Evolutionary conservation across 805 yeast genomes (phyloP).

Genomic region (Sugiyamaella floridensis): DNA sequence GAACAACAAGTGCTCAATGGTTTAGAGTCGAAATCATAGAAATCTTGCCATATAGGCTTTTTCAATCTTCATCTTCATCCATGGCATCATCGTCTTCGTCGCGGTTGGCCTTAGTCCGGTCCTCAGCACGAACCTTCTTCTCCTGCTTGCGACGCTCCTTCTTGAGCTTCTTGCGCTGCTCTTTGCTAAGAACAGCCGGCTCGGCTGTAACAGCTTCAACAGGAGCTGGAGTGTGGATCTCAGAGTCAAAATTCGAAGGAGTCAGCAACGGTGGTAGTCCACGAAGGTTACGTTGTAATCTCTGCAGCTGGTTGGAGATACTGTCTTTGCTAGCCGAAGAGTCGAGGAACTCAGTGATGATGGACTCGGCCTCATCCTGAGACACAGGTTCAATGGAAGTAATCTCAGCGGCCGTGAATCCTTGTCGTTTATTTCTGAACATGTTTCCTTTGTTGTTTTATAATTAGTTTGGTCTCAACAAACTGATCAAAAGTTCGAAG

Average conservation of each 20-base stretch:
- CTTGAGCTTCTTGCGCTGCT: constrained; percentile 20
- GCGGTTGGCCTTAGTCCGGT: background rate
- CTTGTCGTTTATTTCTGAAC: constrained; percentile 7
- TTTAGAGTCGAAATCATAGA: no score
- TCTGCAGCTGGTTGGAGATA: constrained; percentile 53
- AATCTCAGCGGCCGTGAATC: constrained; percentile 17
- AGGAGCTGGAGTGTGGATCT: background rate
- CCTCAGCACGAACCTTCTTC: constrained; percentile 10
- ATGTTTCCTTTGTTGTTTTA: no score
- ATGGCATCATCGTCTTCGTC: background rate
- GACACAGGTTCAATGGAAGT: constrained; percentile 21
- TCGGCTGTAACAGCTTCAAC: constrained; percentile 3
- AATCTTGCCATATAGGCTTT: no score
- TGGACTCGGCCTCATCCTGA: constrained; percentile 40
- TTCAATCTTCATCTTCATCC: background rate
- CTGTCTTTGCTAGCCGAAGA: constrained; percentile 25
- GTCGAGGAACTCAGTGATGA: constrained; percentile 39
- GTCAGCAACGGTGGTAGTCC: constrained; percentile 60
- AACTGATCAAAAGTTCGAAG: no score
- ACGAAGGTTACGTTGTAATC: constrained; percentile 70
- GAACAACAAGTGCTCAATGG: no score
- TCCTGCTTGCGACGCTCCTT: constrained; percentile 23
- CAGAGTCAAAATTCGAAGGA: background rate
- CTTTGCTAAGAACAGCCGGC: constrained; percentile 11
- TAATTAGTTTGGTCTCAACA: no score